phyloP scores from a whole-genome alignment of 768 basidiomycete genomes.

The Kwoniella sp. region DNA sequence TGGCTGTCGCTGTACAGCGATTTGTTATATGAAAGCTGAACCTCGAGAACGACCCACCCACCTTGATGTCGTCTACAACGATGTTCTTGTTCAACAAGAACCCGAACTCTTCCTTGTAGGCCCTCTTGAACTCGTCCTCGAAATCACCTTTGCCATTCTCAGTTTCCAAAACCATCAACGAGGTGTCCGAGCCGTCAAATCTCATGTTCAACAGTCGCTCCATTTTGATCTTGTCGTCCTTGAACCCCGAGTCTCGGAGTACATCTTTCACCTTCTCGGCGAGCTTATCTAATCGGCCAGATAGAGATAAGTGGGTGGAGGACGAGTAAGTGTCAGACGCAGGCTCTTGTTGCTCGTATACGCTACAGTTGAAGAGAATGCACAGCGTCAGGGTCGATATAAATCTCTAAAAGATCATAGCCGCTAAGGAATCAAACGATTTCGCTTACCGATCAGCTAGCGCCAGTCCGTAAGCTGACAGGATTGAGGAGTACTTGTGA shows the following conservation, averaged over 20 bases:
- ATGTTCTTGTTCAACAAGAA: conserved; percentile 59
- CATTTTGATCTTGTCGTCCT: conserved; percentile 24
- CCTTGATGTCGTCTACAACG: conserved; percentile 44
- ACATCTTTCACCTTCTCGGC: conserved; percentile 23
- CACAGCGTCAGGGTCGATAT: no score
- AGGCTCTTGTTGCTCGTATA: conserved; percentile 79
- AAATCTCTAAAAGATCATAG: no score
- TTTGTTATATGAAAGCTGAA: no score
- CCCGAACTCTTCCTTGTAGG: conserved; percentile 44
- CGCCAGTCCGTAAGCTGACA: conserved; percentile 49
- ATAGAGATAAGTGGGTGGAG: conserved; percentile 62
- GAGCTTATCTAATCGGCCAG: conserved; percentile 61
- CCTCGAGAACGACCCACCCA: conserved; percentile 16
- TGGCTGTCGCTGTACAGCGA: no score
- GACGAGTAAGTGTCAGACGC: conserved; percentile 74
- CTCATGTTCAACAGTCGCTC: conserved; percentile 42
- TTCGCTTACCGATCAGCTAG: conserved; percentile 55
- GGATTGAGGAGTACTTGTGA: conserved; percentile 43
- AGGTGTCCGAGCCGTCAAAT: conserved; percentile 64
- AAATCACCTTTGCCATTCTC: conserved; percentile 69
- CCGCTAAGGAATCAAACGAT: conserved; percentile 9
- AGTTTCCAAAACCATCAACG: conserved; percentile 71
- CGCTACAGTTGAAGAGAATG: conserved; percentile 8
- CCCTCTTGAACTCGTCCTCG: conserved; percentile 58
- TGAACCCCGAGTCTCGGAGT: conserved; percentile 35